These are phyloP conservation scores for Cutaneotrichosporon mucoides DNA, from an alignment of 1,284 basidiomycete species.

Conservation along the genomic window DNA sequence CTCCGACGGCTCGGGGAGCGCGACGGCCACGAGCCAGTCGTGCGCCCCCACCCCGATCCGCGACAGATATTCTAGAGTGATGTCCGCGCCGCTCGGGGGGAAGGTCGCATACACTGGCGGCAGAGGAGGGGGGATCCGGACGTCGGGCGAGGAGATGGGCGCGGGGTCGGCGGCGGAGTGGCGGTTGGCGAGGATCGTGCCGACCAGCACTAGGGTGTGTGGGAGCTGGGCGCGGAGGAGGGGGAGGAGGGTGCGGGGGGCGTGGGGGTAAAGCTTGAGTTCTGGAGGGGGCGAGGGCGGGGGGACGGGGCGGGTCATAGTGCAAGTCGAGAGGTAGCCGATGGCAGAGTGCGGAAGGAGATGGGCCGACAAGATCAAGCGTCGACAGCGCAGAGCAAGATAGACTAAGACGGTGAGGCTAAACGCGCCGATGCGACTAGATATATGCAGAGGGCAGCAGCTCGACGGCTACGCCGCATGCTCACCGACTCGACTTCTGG, in stretches of 20 bases:
- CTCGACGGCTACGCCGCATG: too few relatives aligned
- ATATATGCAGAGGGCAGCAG: too few relatives aligned
- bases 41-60: not conserved
- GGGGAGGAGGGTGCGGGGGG: constrained; percentile 15
- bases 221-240: constrained; percentile 23
- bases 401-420: too few relatives aligned
- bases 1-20: constrained; percentile 17
- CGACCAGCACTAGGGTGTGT: constrained; percentile 12
- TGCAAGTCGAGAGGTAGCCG: too few relatives aligned
- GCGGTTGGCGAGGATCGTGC: constrained; percentile 13
- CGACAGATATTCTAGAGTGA: not conserved
- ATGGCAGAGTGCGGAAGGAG: too few relatives aligned
- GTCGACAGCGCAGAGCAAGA: too few relatives aligned
- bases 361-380: too few relatives aligned
- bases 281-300: too few relatives aligned
- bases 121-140: not conserved
- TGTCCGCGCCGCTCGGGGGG: constrained; percentile 2
- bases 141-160: not conserved
- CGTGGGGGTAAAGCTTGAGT: constrained; percentile 17
- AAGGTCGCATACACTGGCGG: constrained; percentile 10
- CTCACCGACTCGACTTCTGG: too few relatives aligned
- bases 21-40: constrained; percentile 21
- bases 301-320: too few relatives aligned
- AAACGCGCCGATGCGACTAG: too few relatives aligned
- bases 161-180: not conserved